Base-by-base conservation (phyloP, 78 protist species). In the Ministeria vibrans region DNA sequence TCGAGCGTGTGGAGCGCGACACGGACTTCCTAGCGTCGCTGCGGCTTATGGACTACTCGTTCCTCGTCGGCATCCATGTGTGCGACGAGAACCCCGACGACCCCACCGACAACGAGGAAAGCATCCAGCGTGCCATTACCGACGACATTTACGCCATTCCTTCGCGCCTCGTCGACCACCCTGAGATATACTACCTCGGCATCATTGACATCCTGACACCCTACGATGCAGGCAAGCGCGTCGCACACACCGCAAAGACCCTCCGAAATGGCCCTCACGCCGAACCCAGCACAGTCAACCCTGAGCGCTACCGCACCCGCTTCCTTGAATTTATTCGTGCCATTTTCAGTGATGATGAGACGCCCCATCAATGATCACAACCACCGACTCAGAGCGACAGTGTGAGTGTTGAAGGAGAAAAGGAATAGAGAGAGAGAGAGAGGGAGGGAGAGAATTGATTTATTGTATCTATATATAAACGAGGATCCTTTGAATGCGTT, bases 11-110 rank as follows among this genome's bases (percentile, higher is more conserved):
- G 41, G 23, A 36, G 66, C 20, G 25, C 7, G 90, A 87, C 76
- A 5, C 69, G 1, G 36, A 39, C 20, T 87, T 79, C 55, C 70
- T 87, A 2, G 32, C 55, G 30, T 0, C 4, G 18, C 2, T 11
- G 30, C n/a, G 46, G 44, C 41, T 87, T 63, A 83, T 87, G 87
- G 91, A 87, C 59, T 87, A 87, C 66, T 68, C 80, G 18, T 77
- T 87, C 39, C 72, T 87, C 25, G 38, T 86, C 20, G 75, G 86
- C 45, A 46, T 81, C 5, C 38, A 68, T n/a, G 3, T 6, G 1
- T 5, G n/a, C 13, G 69, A 44, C 15, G 1, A 6, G 1, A 32
- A 11, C 23, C 34, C 7, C 22, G 75, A 41, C 28, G 75, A 68
- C 18, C 36, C 75, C 34, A 23, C 34, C 34, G n/a, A 77, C 38